Evolutionary conservation across 805 yeast genomes (phyloP), one percentile per base, ranked within the genome.

Genomic region (Torulaspora franciscae): DNA sequence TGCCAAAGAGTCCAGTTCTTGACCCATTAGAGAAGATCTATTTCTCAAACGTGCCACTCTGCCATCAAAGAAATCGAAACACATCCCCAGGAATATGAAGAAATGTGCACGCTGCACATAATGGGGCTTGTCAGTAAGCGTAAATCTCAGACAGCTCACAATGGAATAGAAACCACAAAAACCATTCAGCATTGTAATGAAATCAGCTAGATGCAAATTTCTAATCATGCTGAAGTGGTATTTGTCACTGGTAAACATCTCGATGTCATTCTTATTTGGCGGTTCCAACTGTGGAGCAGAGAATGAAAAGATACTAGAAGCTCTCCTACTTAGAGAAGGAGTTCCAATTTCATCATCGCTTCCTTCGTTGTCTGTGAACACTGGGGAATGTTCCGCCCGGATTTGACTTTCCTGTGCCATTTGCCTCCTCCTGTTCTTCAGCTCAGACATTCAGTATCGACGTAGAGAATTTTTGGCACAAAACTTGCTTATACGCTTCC

Each of bases 41-140:
- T 89, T 85, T 69, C 96, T 79, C 70, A 93, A 76, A 61, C 99
- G 78, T 3, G 99, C 99, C 6, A 91, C 99, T 58, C 95, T 80
- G 28, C 99, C 99, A 64, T 93, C 99, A 64, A 93, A 85, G 64
- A 93, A 89, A 66, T 91, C 99, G 65, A 91, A 91, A 63, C 93
- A 88, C 59, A 91, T 77, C 4, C 99, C 99, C 54, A 91, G 71
- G n/a, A 85, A 74, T 35, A 89, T 87, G 68, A 85, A 88, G 53
- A 84, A 81, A 69, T 89, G 90, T 1, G 98, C 96, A 56, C 96
- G 75, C 68, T 85, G 91, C 26, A 82, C 77, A 63, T 85, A 84
- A 59, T 80, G 84, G 6, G 79, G 68, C 54, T 80, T 72, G 10
- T 79, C 81, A 2, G 91, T 85, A 42, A 80, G 70, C 4, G 90